Evolutionary conservation across 2,329 filamentous ascomycete species (phyloP).

Genomic region (Trichoderma harzianum): DNA sequence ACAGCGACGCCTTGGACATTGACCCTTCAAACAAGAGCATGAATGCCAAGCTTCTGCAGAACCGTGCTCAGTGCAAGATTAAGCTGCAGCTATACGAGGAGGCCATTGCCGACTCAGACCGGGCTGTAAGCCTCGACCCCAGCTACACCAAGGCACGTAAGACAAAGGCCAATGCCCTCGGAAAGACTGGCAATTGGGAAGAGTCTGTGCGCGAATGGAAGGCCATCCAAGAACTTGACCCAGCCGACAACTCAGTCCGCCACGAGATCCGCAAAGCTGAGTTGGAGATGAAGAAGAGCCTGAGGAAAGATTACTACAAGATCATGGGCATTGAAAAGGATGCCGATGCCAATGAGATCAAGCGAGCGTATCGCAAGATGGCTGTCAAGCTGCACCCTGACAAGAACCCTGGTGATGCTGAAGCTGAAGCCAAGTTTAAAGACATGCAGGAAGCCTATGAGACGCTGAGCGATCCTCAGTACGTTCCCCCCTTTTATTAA

Average conservation of each 20-base stretch:
- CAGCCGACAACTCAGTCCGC: slow-evolving; percentile 72
- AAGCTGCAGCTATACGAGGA: slow-evolving; percentile 80
- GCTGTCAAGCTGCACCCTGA: slow-evolving; percentile 94
- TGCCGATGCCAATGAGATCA: slow-evolving; percentile 79
- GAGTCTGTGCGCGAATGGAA: slow-evolving; percentile 88
- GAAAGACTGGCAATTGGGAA: slow-evolving; percentile 85
- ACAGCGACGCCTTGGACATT: slow-evolving; percentile 76
- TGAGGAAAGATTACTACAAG: slow-evolving; percentile 98
- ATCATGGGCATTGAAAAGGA: slow-evolving; percentile 87
- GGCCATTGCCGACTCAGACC: slow-evolving; percentile 82
- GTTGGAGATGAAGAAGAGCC: slow-evolving; percentile 94
- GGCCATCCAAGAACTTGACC: slow-evolving; percentile 76
- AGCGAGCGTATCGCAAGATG: slow-evolving; percentile 93
- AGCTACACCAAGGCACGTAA: slow-evolving; percentile 87
- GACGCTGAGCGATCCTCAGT: slow-evolving; percentile 89
- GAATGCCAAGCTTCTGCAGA: slow-evolving; percentile 92
- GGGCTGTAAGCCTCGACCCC: slow-evolving; percentile 77
- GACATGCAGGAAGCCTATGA: slow-evolving; percentile 97
- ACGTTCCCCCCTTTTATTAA: slow-evolving; percentile 42
- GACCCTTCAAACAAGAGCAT: slow-evolving; percentile 87
- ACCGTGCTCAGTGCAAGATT: slow-evolving; percentile 80
- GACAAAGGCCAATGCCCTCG: slow-evolving; percentile 87
- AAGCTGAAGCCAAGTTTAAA: slow-evolving; percentile 91
- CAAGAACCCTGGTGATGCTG: slow-evolving; percentile 86
- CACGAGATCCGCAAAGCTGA: slow-evolving; percentile 89